Evolutionary conservation across 352 stramenopile species (phyloP), one percentile per base, ranked within the genome.

Genomic region (Phytophthora quininea): DNA sequence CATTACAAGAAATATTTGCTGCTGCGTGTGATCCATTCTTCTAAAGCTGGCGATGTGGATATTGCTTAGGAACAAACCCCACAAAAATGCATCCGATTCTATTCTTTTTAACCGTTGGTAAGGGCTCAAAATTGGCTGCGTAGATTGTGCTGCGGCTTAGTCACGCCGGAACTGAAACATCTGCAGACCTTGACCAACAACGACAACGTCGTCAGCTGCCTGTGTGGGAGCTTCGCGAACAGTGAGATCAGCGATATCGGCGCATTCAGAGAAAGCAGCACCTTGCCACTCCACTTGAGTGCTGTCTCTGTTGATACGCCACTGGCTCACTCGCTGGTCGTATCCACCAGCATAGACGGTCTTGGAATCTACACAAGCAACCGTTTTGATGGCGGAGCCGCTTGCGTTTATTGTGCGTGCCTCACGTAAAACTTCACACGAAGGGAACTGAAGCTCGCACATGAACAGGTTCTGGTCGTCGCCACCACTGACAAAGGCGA

Each of bases 321-420:
- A 96, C 51, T 86, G 83, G 62, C 80, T 93, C 66, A 96, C 78
- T 45, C 89, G 84, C 65, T 96, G 89, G 62, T 96, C 89, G 56
- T 96, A 96, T n/a, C 89, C 89, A 5, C 69, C 87, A 43, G 73
- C 66, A 63, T 90, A 90, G 37, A 95, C 74, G 19, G 35, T 12
- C 27, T 76, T 31, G 0, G 76, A 64, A 47, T 76, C 55, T 11
- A 84, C 61, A 53, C 65, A 81, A 2, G 72, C 76, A 32, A 92
- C 68, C 40, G 74, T 71, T 73, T 95, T 95, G 67, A 96, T 90
- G 10, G 89, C 89, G 38, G 89, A 95, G 3, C 87, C 88, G 35
- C 83, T 93, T 7, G 88, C 88, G 66, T 96, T 95, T 3, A 85
- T 61, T 0, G 62, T 62, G 12, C 70, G 69, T 46, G 60, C 45